Evolutionary conservation across 331 rosid genomes (phyloP), one percentile per base, ranked within the genome.

Genomic region (Acacia pycnantha): DNA sequence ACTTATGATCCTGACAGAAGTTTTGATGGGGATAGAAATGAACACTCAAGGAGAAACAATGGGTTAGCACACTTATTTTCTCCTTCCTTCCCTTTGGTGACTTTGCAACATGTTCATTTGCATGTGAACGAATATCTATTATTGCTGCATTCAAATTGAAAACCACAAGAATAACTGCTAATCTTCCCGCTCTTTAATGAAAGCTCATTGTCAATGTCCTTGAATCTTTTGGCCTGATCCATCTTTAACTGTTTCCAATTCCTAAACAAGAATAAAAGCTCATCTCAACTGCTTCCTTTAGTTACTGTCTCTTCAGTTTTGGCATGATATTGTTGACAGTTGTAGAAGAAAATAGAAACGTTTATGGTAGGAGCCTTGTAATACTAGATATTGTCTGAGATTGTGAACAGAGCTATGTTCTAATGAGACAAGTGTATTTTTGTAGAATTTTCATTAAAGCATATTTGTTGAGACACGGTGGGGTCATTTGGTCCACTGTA

Each of bases 1-100:
- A 56, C 64, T 76, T 85, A 88, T 41, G 87, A 67, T 73, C 87
- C 70, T 74, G 88, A 84, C 73, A 81, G 56, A 79, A 76, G 79
- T 83, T 84, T 81, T 79, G 91, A 76, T 31, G 80, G 61, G 79
- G 93, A 87, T 71, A 84, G 83, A 79, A 83, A 83, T 73, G 87
- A 84, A 43, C 81, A 53, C 33, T 61, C 89, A 4, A 89, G 90
- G 86, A 88, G 94, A 86, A 81, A 81, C 85, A 88, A 77, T 22
- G 87, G 88, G 99, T 95, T 85, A 84, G 90, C 74, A 53, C 37
- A 43, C 81, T 75, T 79, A 75, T 31, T n/a, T 46, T 15, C 62
- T 24, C 70, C 61, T 73, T 29, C 53, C 13, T 59, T 14, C 40
- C 62, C 43, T 21, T 47, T 15, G 10, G 37, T 59, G 43, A 43